These are phyloP conservation scores for Aspergillus sp. DNA, from an alignment of 2,329 filamentous ascomycete species.

Conservation along the genomic window DNA sequence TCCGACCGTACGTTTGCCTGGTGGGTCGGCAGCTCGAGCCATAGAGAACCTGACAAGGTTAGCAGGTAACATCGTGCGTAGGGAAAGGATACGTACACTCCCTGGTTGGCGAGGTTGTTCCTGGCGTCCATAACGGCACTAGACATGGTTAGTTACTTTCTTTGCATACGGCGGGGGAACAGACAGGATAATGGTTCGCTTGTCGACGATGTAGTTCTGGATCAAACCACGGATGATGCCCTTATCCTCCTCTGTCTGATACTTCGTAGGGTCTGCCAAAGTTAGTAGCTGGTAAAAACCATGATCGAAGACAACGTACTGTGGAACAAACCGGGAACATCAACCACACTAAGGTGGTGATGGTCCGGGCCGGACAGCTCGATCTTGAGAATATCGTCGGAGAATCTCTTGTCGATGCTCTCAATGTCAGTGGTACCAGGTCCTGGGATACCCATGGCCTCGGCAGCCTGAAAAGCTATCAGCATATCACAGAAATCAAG, in stretches of 20 bases:
- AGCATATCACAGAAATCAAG: not conserved
- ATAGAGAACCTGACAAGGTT: slow-evolving; percentile 38
- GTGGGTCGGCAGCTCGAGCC: slow-evolving; percentile 35
- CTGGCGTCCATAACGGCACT: slow-evolving; percentile 35
- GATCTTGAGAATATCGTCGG: slow-evolving; percentile 43
- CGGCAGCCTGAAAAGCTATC: slow-evolving; percentile 20
- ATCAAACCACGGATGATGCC: slow-evolving; percentile 52
- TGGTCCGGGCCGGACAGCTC: slow-evolving; percentile 43
- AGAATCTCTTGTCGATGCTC: slow-evolving; percentile 31
- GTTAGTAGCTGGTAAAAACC: not conserved
- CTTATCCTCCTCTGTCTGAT: slow-evolving; percentile 56
- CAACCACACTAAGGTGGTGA: slow-evolving; percentile 43
- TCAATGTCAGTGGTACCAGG: slow-evolving; percentile 11
- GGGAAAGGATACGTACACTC: slow-evolving; percentile 37
- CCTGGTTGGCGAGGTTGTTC: slow-evolving; percentile 56
- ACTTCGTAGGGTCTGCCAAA: slow-evolving; percentile 42
- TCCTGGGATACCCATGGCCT: slow-evolving; percentile 27
- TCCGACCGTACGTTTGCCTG: slow-evolving; percentile 35
- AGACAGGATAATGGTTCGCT: slow-evolving; percentile 58
- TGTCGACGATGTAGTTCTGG: slow-evolving; percentile 52
- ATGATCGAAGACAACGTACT: slow-evolving; percentile 8
- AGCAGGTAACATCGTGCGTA: not conserved
- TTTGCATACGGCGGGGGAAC: slow-evolving; percentile 5
- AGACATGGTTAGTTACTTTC: not conserved
- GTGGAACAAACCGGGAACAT: slow-evolving; percentile 46